phyloP scores from a whole-genome alignment of 169 alveolate genomes.

The Plasmodium relictum region DNA sequence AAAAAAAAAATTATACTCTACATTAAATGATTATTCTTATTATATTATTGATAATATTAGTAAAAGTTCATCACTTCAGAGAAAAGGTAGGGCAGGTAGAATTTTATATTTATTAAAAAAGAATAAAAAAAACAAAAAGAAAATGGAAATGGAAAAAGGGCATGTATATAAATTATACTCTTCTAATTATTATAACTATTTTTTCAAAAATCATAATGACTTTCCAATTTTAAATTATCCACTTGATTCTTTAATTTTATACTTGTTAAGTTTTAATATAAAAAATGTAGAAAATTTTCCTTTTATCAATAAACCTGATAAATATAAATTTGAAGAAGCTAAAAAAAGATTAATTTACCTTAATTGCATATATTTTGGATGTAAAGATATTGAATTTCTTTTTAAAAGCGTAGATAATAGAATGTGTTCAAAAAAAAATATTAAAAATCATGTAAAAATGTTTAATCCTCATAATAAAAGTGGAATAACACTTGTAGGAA shows the following conservation, averaged over 20 bases:
- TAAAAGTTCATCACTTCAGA: constrained; percentile 95
- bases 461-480: constrained; percentile 61
- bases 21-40: constrained; percentile 90
- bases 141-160: constrained; percentile 75
- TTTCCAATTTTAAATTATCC: constrained; percentile 74
- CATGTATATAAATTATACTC: constrained; percentile 78
- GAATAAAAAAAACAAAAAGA: constrained; percentile 70
- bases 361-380: constrained; percentile 60
- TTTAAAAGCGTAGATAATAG: constrained; percentile 50
- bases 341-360: constrained; percentile 74
- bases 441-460: constrained; percentile 50
- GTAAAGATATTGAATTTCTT: constrained; percentile 54
- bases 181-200: constrained; percentile 71
- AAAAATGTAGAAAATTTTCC: constrained; percentile 73
- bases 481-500: constrained; percentile 66
- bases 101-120: constrained; percentile 72
- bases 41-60: constrained; percentile 93
- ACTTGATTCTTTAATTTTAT: constrained; percentile 66
- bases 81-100: constrained; percentile 99
- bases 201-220: constrained; percentile 75
- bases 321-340: constrained; percentile 66
- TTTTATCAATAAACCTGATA: constrained; percentile 77
- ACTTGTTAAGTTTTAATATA: constrained; percentile 72
- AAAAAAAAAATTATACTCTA: constrained; percentile 92
- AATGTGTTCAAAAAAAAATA: constrained; percentile 57